Conservation (phyloP, 148 eudicot genomes). For the Spergularia bocconei region DNA sequence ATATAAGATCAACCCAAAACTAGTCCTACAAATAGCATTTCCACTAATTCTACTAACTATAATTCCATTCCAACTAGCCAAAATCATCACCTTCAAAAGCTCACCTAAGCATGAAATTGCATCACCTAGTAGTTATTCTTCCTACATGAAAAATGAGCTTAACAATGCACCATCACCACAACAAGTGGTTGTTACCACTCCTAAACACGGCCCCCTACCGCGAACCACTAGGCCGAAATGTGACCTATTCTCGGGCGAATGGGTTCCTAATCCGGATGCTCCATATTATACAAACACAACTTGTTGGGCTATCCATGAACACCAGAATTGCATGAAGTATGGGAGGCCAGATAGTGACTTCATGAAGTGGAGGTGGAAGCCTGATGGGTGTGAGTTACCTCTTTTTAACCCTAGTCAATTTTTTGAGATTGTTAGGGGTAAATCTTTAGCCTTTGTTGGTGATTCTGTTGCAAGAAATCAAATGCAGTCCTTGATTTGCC, state of each 20-base stretch:
- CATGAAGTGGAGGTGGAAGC: conserved; percentile 62
- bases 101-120: conserved; percentile 8
- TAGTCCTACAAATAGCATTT: conserved; percentile 26
- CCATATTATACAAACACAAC: conserved; percentile 48
- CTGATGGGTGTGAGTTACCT: conserved; percentile 50
- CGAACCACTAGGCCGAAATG: conserved; percentile 28
- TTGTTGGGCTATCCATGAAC: conserved; percentile 55
- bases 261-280: conserved; percentile 52
- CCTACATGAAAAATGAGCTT: neutral
- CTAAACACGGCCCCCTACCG: conserved; percentile 17
- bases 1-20: conserved; percentile 23
- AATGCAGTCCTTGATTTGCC: conserved; percentile 59
- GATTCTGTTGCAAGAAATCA: conserved; percentile 62
- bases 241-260: conserved; percentile 54
- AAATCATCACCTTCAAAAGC: conserved; percentile 13
- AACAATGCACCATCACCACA: neutral
- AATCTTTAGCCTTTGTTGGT: conserved; percentile 58
- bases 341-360: conserved; percentile 50
- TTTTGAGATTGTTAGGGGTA: conserved; percentile 44
- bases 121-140: neutral
- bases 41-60: conserved; percentile 34
- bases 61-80: conserved; percentile 31
- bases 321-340: conserved; percentile 58
- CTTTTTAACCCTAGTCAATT: conserved; percentile 44
- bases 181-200: neutral